phyloP scores from a whole-genome alignment of 164 flowering plant species.

The Brasenia schreberi region DNA sequence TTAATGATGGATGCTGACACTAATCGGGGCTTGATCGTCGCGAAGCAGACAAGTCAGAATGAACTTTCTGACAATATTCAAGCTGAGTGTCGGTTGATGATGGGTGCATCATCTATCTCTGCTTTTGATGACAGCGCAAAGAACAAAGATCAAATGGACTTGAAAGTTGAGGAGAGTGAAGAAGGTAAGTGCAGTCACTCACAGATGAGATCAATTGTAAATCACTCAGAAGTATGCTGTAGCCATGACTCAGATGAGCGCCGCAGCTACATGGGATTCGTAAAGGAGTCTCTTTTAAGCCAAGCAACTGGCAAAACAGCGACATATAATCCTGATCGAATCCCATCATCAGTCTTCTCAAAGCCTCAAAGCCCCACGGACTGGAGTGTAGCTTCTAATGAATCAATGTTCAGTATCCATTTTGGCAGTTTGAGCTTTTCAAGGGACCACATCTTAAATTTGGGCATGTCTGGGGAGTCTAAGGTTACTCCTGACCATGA shows the following conservation, averaged over 20 bases:
- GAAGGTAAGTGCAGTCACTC: not conserved
- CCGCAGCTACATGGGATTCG: not conserved
- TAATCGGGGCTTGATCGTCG: not conserved
- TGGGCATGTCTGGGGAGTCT: slow-evolving; percentile 35
- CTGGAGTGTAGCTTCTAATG: slow-evolving; percentile 58
- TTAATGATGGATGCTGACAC: not conserved
- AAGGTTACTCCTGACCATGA: not conserved
- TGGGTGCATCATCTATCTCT: not conserved
- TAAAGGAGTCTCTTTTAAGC: slow-evolving; percentile 10
- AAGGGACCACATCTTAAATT: slow-evolving; percentile 9
- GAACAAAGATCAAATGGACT: not conserved
- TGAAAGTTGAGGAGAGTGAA: not conserved
- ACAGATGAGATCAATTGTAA: not conserved
- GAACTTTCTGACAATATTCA: not conserved
- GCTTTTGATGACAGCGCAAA: not conserved
- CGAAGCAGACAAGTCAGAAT: not conserved
- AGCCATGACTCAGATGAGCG: not conserved
- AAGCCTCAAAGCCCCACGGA: slow-evolving; percentile 13
- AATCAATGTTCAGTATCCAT: slow-evolving; percentile 57
- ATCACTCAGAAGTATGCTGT: not conserved
- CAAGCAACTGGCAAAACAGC: slow-evolving; percentile 11
- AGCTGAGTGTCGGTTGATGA: not conserved
- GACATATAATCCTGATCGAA: slow-evolving; percentile 18
- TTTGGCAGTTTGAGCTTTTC: slow-evolving; percentile 47
- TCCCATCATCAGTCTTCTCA: slow-evolving; percentile 40